Evolutionary conservation across 1,284 basidiomycete genomes (phyloP), one percentile per base, ranked within the genome.

Genomic region (Xanthoconium separans): DNA sequence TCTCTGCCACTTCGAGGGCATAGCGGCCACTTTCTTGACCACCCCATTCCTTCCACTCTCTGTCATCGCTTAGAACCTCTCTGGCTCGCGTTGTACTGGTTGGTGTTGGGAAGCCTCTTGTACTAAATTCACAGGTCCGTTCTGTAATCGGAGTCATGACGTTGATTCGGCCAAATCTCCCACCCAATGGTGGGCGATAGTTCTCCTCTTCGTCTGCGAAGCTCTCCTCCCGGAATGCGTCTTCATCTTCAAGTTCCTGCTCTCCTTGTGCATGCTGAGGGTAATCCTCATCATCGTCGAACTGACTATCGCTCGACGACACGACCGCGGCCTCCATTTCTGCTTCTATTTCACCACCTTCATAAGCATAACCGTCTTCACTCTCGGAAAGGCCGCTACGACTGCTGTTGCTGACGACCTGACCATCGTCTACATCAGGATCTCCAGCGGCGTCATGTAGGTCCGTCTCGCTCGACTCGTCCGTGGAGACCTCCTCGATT

Each of bases 111-210:
- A 65, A 58, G 13, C 68, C 72, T 30, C 82, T 77, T n/a, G 81
- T 85, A 59, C 81, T 85, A 66, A 82, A 94, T 69, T 98, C 95
- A 64, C 83, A 84, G 6, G 95, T 97, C 39, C 94, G 80, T 72
- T 98, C 95, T 5, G 91, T 92, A 65, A 98, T 96, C 1, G 95
- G 95, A 11, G 95, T 97, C 91, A 98, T 93, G 51, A 92, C 84
- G 63, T 91, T 86, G 72, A 93, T 89, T 54, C 77, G 78, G 24
- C 88, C 89, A 62, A 89, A 85, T 45, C 89, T 82, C 12, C 87
- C 85, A 24, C 87, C 86, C 53, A 88, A 75, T 18, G 86, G 86
- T 10, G 78, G 75, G 6, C 74, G 76, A 49, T 60, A 60, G 27
- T 47, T 58, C 22, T 68, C 70, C 11, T 67, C 69, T 30, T 71